These are phyloP conservation scores for Mariannaea sp. DNA, from an alignment of 2,329 filamentous ascomycete species.

Conservation along the genomic window DNA sequence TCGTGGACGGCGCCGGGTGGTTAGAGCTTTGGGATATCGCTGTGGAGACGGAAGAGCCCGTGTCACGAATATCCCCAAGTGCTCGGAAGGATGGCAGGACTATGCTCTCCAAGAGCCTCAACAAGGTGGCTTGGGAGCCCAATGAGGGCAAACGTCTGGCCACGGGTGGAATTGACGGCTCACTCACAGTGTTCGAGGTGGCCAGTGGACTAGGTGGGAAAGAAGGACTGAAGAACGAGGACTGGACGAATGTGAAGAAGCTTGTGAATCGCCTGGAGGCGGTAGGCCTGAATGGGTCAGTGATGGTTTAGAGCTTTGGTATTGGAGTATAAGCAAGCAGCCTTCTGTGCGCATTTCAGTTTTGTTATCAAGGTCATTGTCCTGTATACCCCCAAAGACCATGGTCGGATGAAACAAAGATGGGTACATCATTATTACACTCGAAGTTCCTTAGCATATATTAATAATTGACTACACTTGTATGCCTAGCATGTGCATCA, in stretches of 20 bases:
- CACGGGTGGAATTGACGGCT: slow-evolving; percentile 89
- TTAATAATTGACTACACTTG: too few relatives aligned
- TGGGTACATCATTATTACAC: not conserved
- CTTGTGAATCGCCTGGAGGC: slow-evolving; percentile 77
- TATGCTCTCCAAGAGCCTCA: slow-evolving; percentile 82
- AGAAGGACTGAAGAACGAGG: slow-evolving; percentile 81
- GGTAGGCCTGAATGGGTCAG: slow-evolving; percentile 55
- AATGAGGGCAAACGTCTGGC: slow-evolving; percentile 86
- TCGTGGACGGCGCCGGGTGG: slow-evolving; percentile 90
- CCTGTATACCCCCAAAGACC: slow-evolving; percentile 34
- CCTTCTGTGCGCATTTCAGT: slow-evolving; percentile 22
- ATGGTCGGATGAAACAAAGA: slow-evolving; percentile 10
- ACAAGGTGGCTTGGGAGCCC: slow-evolving; percentile 93
- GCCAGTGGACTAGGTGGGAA: slow-evolving; percentile 80
- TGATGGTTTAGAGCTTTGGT: slow-evolving; percentile 43
- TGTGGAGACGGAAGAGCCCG: slow-evolving; percentile 88
- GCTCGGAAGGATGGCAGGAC: slow-evolving; percentile 66
- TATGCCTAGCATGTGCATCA: too few relatives aligned
- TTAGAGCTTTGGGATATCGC: slow-evolving; percentile 96
- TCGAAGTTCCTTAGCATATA: not conserved
- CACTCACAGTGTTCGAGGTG: slow-evolving; percentile 92
- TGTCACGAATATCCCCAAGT: slow-evolving; percentile 77
- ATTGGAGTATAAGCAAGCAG: slow-evolving; percentile 26
- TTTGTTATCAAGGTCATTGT: slow-evolving; percentile 27
- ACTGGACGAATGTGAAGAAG: slow-evolving; percentile 94